A percentile compares a stretch with the other conserved stretches of the same genome.
Conservation (phyloP, 148 eudicot species). For the Bassia scoparia region DNA sequence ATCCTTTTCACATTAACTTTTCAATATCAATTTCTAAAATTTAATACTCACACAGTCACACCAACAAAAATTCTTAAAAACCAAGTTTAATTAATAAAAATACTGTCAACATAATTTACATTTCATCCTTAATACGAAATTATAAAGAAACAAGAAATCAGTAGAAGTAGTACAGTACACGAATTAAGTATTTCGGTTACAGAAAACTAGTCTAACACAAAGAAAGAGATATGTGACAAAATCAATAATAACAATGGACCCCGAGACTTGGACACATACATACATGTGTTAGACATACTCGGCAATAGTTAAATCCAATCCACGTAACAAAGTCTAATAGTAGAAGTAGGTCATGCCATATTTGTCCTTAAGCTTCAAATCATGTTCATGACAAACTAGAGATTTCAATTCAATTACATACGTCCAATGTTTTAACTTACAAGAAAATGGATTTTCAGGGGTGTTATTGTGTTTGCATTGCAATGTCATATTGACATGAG, state of each 20-base stretch:
- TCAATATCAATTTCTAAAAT: too few relatives aligned
- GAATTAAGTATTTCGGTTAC: too few relatives aligned
- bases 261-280: not conserved
- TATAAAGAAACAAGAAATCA: too few relatives aligned
- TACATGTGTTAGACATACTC: too few relatives aligned
- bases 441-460: not conserved
- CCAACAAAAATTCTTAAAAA: too few relatives aligned
- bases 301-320: not conserved
- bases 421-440: constrained; percentile 6
- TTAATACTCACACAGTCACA: too few relatives aligned
- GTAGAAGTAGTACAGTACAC: too few relatives aligned
- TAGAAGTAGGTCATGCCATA: not conserved
- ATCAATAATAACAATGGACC: not conserved
- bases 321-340: not conserved
- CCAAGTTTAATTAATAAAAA: too few relatives aligned
- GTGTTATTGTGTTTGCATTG: not conserved
- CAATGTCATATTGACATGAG: not conserved
- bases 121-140: too few relatives aligned
- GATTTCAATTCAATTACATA: not conserved
- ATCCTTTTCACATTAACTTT: too few relatives aligned
- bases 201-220: too few relatives aligned
- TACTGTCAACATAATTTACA: too few relatives aligned
- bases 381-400: constrained; percentile 7
- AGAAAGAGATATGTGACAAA: not conserved
- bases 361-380: not conserved